Evolutionary conservation across 345 rosid genomes (phyloP).

Genomic region (Eucalyptus caleyi): DNA sequence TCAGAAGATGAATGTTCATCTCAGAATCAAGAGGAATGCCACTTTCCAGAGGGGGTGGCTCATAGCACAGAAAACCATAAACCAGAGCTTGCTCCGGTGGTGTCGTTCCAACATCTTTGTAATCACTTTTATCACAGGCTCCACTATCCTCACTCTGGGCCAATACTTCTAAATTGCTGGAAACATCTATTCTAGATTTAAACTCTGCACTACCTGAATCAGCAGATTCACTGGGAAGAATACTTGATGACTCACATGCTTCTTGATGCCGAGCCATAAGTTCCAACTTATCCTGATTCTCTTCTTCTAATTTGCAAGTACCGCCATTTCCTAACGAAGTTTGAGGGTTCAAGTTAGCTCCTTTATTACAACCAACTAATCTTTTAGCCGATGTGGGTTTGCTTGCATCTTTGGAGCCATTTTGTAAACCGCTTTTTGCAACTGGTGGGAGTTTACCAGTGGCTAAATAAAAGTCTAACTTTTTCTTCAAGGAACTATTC

Average conservation of each 20-base stretch:
- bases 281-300: conserved; percentile 29
- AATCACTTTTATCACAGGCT: conserved; percentile 1
- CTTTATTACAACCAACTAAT: conserved; percentile 16
- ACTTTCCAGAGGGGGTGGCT: conserved; percentile 33
- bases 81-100: conserved; percentile 18
- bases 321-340: conserved; percentile 34
- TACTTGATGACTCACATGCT: conserved; percentile 29
- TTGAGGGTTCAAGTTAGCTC: conserved; percentile 36
- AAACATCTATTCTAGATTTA: conserved; percentile 13
- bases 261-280: conserved; percentile 24
- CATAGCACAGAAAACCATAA: conserved; percentile 44
- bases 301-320: conserved; percentile 29
- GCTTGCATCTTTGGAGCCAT: conserved; percentile 18
- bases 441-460: conserved; percentile 66
- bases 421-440: conserved; percentile 31
- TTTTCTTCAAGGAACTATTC: conserved; percentile 97
- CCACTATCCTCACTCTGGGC: conserved; percentile 13
- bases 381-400: conserved; percentile 9
- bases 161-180: conserved; percentile 18
- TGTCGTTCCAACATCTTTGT: conserved; percentile 8
- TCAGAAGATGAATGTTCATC: conserved; percentile 11
- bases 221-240: conserved; percentile 24
- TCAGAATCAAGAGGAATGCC: conserved; percentile 10
- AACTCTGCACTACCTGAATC: conserved; percentile 40
- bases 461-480: conserved; percentile 57